Evolutionary conservation across 345 rosid genomes (phyloP).

Genomic region (Iberis pinnata): DNA sequence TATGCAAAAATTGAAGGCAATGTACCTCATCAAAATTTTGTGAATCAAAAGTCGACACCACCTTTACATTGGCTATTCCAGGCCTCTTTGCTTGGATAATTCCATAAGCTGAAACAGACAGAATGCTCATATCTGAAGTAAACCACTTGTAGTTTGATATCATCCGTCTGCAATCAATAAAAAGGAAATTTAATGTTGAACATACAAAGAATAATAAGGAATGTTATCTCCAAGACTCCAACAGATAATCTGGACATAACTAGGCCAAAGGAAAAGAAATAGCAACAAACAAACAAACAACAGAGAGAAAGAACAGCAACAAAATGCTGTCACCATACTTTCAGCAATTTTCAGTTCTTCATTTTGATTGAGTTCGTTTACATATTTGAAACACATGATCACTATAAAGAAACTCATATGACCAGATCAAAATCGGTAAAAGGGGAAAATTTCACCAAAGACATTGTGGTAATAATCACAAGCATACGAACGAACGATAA

Average conservation of each 20-base stretch:
- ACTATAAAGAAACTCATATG: constrained; percentile 13
- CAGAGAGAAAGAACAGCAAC: constrained; percentile 11
- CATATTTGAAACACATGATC: not conserved
- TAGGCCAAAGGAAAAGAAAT: constrained; percentile 15
- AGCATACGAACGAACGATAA: not conserved
- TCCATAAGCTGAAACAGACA: constrained; percentile 71
- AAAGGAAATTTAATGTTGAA: constrained; percentile 27
- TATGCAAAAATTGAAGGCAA: not conserved
- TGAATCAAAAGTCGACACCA: constrained; percentile 63
- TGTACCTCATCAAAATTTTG: constrained; percentile 84
- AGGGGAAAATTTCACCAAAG: not conserved
- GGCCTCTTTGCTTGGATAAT: constrained; percentile 82
- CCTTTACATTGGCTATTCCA: constrained; percentile 74
- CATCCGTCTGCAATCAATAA: constrained; percentile 57
- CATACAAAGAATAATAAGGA: constrained; percentile 27
- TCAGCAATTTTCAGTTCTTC: no score
- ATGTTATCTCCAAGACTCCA: constrained; percentile 9
- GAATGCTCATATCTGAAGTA: constrained; percentile 59
- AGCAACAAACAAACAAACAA: constrained; percentile 3
- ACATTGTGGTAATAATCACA: constrained; percentile 10
- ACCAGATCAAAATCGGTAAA: not conserved
- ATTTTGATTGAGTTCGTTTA: no score
- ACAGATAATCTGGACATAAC: constrained; percentile 10
- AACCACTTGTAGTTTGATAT: constrained; percentile 77
- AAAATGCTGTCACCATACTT: not conserved